These are phyloP conservation scores for Claviceps pazoutovae DNA, from an alignment of 2,329 filamentous ascomycete species.

Conservation along the genomic window DNA sequence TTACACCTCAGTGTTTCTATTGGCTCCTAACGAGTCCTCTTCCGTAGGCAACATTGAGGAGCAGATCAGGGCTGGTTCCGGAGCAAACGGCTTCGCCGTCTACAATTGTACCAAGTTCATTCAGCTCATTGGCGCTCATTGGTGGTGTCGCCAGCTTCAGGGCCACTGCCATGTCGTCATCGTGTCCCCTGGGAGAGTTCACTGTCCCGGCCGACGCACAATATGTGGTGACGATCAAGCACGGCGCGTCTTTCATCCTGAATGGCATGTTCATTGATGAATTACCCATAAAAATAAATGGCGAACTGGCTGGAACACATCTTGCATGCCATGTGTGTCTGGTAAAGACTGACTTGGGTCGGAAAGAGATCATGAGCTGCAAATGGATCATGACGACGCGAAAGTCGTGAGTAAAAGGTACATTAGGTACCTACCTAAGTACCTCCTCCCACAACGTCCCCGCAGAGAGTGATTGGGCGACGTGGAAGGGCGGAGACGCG, in stretches of 20 bases:
- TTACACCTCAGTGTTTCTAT: slow-evolving; percentile 29
- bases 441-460: no score
- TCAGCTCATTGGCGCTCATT: slow-evolving; percentile 36
- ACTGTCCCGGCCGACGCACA: slow-evolving; percentile 21
- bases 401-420: no score
- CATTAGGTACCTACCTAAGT: no score
- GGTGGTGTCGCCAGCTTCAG: slow-evolving; percentile 38
- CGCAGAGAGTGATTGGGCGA: no score
- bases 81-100: slow-evolving; percentile 13
- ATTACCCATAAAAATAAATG: slow-evolving; percentile 19
- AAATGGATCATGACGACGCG: no score
- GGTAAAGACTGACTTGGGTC: no score
- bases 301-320: no score
- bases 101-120: slow-evolving; percentile 36
- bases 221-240: slow-evolving; percentile 32
- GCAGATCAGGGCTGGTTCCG: slow-evolving; percentile 26
- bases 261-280: slow-evolving; percentile 29
- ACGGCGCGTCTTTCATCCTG: slow-evolving; percentile 33
- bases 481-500: no score
- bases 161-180: slow-evolving; percentile 32
- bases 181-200: slow-evolving; percentile 39
- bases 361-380: no score
- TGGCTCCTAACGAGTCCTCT: slow-evolving; percentile 1
- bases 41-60: slow-evolving; percentile 21
- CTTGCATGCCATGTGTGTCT: no score